phyloP scores from a whole-genome alignment of 2,329 filamentous ascomycete species.

The Pseudovirgaria hyperparasitica region DNA sequence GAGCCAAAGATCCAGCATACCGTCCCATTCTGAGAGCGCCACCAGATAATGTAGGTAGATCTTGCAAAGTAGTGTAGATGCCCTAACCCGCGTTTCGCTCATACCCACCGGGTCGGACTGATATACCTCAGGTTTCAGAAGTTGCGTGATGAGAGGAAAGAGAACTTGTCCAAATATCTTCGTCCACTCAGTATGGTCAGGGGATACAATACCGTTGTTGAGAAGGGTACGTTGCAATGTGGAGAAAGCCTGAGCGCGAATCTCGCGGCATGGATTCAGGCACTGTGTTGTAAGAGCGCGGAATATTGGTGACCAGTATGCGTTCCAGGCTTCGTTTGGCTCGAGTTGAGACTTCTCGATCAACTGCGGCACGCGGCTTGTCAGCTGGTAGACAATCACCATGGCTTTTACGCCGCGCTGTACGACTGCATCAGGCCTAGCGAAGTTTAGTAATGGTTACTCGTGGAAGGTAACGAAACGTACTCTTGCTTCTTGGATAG shows the following conservation, averaged over 20 bases:
- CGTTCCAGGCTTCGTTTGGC: slow-evolving; percentile 82
- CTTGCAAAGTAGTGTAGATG: slow-evolving; percentile 82
- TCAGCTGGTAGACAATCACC: slow-evolving; percentile 69
- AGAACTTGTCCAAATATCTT: slow-evolving; percentile 90
- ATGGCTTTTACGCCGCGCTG: slow-evolving; percentile 70
- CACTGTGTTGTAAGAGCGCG: slow-evolving; percentile 79
- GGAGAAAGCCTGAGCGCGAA: slow-evolving; percentile 77
- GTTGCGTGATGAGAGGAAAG: slow-evolving; percentile 75
- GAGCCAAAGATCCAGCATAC: slow-evolving; percentile 84
- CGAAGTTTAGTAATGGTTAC: slow-evolving; percentile 6
- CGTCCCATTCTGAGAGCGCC: slow-evolving; percentile 70
- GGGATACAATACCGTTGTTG: slow-evolving; percentile 71
- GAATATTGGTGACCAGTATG: slow-evolving; percentile 95
- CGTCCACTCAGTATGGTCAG: slow-evolving; percentile 81
- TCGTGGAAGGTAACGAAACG: too few species aligned
- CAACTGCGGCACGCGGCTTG: slow-evolving; percentile 65
- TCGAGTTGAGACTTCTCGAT: slow-evolving; percentile 93
- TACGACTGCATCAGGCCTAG: slow-evolving; percentile 58
- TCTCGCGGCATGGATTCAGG: slow-evolving; percentile 85
- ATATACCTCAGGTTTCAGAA: slow-evolving; percentile 91
- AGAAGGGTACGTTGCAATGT: slow-evolving; percentile 77
- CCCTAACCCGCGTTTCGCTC: slow-evolving; percentile 88
- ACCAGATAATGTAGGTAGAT: slow-evolving; percentile 92
- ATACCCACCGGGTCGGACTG: slow-evolving; percentile 84
- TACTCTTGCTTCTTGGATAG: slow-evolving; percentile 43